Conservation (phyloP, 2,329 filamentous ascomycete species). For the Fusarium sublunatum region DNA sequence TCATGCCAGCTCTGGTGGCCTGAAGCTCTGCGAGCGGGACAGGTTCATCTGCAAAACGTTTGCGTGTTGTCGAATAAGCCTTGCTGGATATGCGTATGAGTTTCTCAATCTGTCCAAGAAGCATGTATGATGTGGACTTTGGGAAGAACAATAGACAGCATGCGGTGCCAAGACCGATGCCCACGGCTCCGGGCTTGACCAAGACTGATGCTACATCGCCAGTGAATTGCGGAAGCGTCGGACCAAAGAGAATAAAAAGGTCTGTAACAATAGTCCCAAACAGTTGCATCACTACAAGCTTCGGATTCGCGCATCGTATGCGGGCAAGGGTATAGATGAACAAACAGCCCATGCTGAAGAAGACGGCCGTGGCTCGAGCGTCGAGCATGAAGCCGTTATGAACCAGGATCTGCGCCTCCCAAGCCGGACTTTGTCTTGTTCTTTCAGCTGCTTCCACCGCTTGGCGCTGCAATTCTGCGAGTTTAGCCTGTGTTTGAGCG, state of each 20-base stretch:
- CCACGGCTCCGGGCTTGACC: slow-evolving; percentile 59
- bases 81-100: slow-evolving; percentile 48
- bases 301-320: slow-evolving; percentile 58
- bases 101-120: slow-evolving; percentile 51
- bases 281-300: slow-evolving; percentile 57
- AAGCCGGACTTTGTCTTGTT: slow-evolving; percentile 35
- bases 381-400: slow-evolving; percentile 61
- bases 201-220: slow-evolving; percentile 47
- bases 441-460: slow-evolving; percentile 50
- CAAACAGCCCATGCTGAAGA: slow-evolving; percentile 53
- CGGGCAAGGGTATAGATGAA: slow-evolving; percentile 60
- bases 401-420: slow-evolving; percentile 52
- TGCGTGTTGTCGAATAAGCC: slow-evolving; percentile 49
- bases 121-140: slow-evolving; percentile 59
- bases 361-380: slow-evolving; percentile 55
- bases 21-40: slow-evolving; percentile 48
- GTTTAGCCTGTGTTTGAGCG: slow-evolving; percentile 50
- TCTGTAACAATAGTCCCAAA: slow-evolving; percentile 61
- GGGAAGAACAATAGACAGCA: slow-evolving; percentile 61
- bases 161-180: slow-evolving; percentile 57
- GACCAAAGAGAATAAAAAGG: slow-evolving; percentile 58
- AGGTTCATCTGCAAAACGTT: slow-evolving; percentile 34
- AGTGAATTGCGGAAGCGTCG: slow-evolving; percentile 47
- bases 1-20: slow-evolving; percentile 42
- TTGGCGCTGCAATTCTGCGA: slow-evolving; percentile 51